Percentiles rank a stretch among this genome's conserved stretches.
Evolutionary conservation across 2,329 filamentous ascomycete genomes (phyloP).

Genomic region (Furcasterigmium sp.): DNA sequence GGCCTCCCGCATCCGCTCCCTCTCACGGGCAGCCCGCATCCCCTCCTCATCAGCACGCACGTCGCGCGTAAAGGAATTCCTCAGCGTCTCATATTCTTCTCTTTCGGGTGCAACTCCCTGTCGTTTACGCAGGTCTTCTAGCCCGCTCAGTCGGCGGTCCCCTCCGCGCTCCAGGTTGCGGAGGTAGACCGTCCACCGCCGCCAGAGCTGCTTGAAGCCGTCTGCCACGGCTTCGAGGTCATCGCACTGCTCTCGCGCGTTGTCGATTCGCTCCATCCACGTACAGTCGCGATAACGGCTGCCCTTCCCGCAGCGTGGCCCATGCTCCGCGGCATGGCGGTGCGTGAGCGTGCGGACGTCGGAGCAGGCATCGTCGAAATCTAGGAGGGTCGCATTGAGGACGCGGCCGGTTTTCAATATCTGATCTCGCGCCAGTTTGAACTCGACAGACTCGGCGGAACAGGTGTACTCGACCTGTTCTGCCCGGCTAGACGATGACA

Average conservation of each 20-base stretch:
- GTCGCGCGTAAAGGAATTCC: not conserved
- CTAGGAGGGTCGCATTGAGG: not conserved
- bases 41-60: not conserved
- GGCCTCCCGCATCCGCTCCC: not conserved
- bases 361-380: not conserved
- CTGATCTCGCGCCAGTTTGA: not conserved
- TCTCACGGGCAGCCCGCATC: not conserved
- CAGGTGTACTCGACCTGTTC: no score
- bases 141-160: not conserved
- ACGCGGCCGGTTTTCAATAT: not conserved
- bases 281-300: not conserved
- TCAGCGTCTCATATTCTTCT: not conserved
- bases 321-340: not conserved
- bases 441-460: not conserved
- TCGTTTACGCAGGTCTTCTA: not conserved
- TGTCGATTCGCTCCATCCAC: not conserved
- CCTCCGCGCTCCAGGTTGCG: not conserved
- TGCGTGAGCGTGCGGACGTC: not conserved
- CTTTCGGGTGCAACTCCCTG: not conserved
- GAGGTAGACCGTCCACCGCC: not conserved
- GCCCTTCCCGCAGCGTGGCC: not conserved
- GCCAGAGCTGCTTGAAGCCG: not conserved
- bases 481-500: no score
- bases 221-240: not conserved
- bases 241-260: not conserved